These are phyloP conservation scores for Vitis hybrid DNA, from an alignment of 177 flowering plant genomes.

Conservation along the genomic window DNA sequence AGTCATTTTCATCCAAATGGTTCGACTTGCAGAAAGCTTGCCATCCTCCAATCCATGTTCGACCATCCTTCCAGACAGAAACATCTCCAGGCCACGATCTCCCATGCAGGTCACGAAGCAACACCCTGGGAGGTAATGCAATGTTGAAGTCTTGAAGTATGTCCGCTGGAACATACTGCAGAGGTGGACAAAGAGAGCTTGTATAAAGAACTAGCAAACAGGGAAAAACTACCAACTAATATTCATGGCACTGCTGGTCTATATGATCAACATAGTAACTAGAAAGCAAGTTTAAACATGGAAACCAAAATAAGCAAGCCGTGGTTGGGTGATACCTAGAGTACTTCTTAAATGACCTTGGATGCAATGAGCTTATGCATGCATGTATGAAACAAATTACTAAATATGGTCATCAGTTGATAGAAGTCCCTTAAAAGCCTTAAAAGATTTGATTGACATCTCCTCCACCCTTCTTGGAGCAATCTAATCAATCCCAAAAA, in stretches of 20 bases:
- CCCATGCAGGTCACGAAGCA: conserved; percentile 4
- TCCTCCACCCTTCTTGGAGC: no score
- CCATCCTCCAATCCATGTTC: conserved; percentile 19
- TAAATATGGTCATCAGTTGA: no score
- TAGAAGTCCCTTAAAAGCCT: no score
- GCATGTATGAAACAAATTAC: no score
- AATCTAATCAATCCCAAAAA: no score
- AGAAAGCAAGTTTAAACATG: no score
- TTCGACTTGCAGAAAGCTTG: conserved; percentile 4
- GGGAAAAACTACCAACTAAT: not conserved
- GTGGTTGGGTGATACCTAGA: no score
- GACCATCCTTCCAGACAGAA: conserved; percentile 23
- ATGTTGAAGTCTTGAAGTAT: conserved; percentile 13
- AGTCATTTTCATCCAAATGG: conserved; percentile 3
- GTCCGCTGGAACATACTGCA: conserved; percentile 16
- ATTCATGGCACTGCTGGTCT: not conserved
- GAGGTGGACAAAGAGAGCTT: not conserved
- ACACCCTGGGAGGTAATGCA: conserved; percentile 3
- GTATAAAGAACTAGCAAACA: not conserved
- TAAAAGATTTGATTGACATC: no score
- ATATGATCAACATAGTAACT: no score
- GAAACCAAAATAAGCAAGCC: no score
- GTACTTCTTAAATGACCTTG: no score
- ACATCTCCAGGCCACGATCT: conserved; percentile 14
- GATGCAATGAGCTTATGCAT: no score